These are phyloP conservation scores for Hortiboletus campestris DNA, from an alignment of 768 basidiomycete genomes.

Conservation along the genomic window DNA sequence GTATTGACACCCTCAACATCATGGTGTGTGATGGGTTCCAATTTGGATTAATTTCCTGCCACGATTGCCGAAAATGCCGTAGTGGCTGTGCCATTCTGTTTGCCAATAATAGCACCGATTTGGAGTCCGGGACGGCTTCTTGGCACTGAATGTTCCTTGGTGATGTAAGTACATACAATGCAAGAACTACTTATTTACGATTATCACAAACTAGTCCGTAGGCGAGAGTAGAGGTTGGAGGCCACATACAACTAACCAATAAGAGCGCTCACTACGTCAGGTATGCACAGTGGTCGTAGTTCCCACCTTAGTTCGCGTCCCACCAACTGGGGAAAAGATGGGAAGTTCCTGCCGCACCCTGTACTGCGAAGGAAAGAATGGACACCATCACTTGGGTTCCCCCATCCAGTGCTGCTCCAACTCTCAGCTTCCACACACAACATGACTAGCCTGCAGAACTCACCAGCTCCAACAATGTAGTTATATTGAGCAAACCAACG, in stretches of 20 bases:
- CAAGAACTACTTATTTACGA: not conserved
- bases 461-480: slow-evolving; percentile 61
- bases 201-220: not conserved
- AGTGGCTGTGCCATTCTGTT: slow-evolving; percentile 4
- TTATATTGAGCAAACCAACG: slow-evolving; percentile 70
- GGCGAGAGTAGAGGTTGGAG: not conserved
- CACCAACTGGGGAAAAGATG: slow-evolving; percentile 57
- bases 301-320: slow-evolving; percentile 54
- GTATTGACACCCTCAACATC: not conserved
- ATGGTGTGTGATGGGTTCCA: not conserved
- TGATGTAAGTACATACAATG: not conserved
- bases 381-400: slow-evolving; percentile 54
- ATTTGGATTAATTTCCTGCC: not conserved
- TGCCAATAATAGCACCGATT: not conserved
- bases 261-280: slow-evolving; percentile 11
- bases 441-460: slow-evolving; percentile 1
- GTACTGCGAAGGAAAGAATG: slow-evolving; percentile 49
- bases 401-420: slow-evolving; percentile 33
- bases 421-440: not conserved
- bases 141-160: not conserved
- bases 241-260: not conserved
- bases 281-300: slow-evolving; percentile 31
- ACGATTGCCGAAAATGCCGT: not conserved
- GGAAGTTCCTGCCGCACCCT: slow-evolving; percentile 48
- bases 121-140: not conserved